Conservation (phyloP, 164 flowering plant species). For the Liriodendron chinense region DNA sequence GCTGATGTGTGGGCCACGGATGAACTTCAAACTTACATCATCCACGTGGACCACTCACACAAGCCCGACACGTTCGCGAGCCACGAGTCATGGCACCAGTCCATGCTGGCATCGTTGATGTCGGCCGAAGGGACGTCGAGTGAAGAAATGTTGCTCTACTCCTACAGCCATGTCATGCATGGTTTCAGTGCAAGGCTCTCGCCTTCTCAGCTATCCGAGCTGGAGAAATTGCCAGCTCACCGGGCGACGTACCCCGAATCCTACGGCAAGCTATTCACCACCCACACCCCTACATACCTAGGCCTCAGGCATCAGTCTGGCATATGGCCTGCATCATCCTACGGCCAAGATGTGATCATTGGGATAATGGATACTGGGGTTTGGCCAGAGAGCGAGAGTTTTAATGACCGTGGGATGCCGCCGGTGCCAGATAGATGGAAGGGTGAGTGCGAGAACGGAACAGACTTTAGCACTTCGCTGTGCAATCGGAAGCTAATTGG, state of each 20-base stretch:
- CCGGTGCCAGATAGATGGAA: slow-evolving; percentile 28
- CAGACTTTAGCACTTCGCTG: slow-evolving; percentile 6
- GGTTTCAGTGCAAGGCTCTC: slow-evolving; percentile 27
- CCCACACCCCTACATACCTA: slow-evolving; percentile 23
- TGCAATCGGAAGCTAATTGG: slow-evolving; percentile 50
- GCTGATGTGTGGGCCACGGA: not conserved
- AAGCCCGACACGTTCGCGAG: slow-evolving; percentile 18
- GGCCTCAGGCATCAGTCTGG: slow-evolving; percentile 17
- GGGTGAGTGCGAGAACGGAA: slow-evolving; percentile 27
- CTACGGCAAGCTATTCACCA: slow-evolving; percentile 18
- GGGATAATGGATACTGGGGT: slow-evolving; percentile 27
- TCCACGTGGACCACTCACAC: slow-evolving; percentile 22
- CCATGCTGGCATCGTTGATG: slow-evolving; percentile 11
- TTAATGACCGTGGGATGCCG: slow-evolving; percentile 17
- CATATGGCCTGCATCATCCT: slow-evolving; percentile 22
- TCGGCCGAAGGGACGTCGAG: not conserved
- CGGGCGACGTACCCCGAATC: slow-evolving; percentile 13
- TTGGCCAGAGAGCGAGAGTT: slow-evolving; percentile 25
- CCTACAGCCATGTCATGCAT: slow-evolving; percentile 30
- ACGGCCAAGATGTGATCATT: slow-evolving; percentile 26
- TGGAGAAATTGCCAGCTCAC: slow-evolving; percentile 24
- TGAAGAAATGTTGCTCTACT: slow-evolving; percentile 17
- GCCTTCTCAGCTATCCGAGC: slow-evolving; percentile 14
- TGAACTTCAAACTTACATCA: slow-evolving; percentile 17
- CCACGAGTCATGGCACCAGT: slow-evolving; percentile 21